Evolutionary conservation across 129 eudicot genomes (phyloP).

Genomic region (Arctium lappa): DNA sequence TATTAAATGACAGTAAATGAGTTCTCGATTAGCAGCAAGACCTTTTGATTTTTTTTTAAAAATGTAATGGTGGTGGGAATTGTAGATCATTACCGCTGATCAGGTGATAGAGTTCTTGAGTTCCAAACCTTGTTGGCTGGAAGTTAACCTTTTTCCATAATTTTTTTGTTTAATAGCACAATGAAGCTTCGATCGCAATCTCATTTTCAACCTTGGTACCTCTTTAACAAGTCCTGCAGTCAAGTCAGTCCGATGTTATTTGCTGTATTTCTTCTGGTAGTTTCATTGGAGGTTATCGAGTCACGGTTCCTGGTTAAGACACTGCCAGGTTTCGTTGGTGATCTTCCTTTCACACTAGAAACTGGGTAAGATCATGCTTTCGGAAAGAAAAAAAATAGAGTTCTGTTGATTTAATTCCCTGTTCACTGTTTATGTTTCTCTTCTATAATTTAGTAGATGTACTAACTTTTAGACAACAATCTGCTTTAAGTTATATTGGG

Average conservation of each 20-base stretch:
- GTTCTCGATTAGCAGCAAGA: too few relatives aligned
- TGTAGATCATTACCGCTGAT: too few relatives aligned
- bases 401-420: background rate
- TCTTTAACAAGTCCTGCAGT: background rate
- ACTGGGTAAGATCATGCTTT: constrained; percentile 13
- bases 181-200: background rate
- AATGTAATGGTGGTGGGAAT: too few relatives aligned
- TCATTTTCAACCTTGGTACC: background rate
- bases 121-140: background rate
- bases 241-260: background rate
- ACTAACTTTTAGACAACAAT: background rate
- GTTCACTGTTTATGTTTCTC: background rate
- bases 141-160: background rate
- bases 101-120: background rate
- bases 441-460: background rate
- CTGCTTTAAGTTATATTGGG: background rate
- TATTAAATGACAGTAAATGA: too few relatives aligned
- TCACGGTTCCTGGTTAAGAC: constrained; percentile 21
- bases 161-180: background rate
- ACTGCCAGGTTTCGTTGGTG: constrained; percentile 22
- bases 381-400: background rate
- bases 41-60: too few relatives aligned
- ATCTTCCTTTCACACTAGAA: constrained; percentile 29
- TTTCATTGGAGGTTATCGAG: background rate
- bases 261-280: background rate